Base-by-base conservation (phyloP, 208 protist genomes). In the Acanthamoeba culbertsoni region DNA sequence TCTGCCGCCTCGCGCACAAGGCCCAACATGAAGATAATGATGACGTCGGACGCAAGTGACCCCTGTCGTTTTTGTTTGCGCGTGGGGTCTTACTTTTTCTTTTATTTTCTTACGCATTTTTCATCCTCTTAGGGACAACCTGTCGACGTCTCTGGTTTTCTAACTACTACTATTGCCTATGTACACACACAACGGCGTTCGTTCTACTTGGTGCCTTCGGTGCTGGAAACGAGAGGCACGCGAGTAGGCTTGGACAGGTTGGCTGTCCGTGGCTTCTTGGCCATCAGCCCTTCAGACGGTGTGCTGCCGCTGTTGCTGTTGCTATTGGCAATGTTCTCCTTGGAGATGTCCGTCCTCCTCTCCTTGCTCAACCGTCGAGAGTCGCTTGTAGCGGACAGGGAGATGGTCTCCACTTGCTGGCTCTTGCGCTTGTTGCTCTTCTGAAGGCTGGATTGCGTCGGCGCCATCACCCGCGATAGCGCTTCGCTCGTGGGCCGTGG, bases 391-490 rank as follows among this genome's bases (percentile, higher is more conserved):
- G 71, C 42, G 12, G 42, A 82, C 20, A 82, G 14, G n/a, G 43
- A 3, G 71, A 82, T 82, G 18, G 71, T n/a, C 4, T 82, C 71
- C 18, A 82, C 71, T 28, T 82, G 71, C 43, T 82, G 71, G 71
- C 71, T 82, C 71, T 82, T 82, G 71, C 71, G 71, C 71, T 82
- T 82, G 71, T 82, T 82, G 71, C 71, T 82, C 20, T 43, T 35
- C 20, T 82, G 71, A 10, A 82, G 71, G n/a, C 71, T 82, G 3
- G 71, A 35, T 40, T 82, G 71, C 6, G 71, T 82, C 42, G 71
- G 71, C 35, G 37, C 42, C 71, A 82, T 82, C 37, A 82, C 71
- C 42, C 71, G 71, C 18, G 71, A 82, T 43, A 82, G 42, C 0
- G 42, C 71, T 31, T 82, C 71, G 37, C 71, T 43, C 0, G 53